phyloP scores from a whole-genome alignment of 805 yeast species.

The Starmera dryadoides region DNA sequence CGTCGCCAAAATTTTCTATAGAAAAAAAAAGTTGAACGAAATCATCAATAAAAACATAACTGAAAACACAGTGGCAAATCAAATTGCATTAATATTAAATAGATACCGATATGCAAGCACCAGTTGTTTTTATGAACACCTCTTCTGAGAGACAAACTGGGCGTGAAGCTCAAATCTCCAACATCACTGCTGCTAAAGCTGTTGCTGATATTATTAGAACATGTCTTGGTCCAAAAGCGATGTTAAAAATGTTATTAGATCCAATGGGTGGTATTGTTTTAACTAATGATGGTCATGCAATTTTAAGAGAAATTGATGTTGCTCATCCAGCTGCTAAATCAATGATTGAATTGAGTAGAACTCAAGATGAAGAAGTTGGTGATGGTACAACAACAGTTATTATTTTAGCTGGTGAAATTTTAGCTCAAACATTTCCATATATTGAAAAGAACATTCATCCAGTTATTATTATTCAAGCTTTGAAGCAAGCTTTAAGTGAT shows the following conservation, averaged over 20 bases:
- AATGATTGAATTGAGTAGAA: constrained; percentile 93
- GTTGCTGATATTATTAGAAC: constrained; percentile 97
- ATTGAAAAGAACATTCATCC: constrained; percentile 95
- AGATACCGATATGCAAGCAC: constrained; percentile 64
- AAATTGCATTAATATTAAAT: too few relatives aligned
- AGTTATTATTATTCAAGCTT: constrained; percentile 89
- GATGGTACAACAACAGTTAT: constrained; percentile 98
- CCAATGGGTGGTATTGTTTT: constrained; percentile 92
- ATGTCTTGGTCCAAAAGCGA: constrained; percentile 97
- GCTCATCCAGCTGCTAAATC: constrained; percentile 99
- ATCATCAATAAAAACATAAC: too few relatives aligned
- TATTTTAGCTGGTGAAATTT: constrained; percentile 92
- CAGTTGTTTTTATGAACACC: constrained; percentile 80
- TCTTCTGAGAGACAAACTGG: constrained; percentile 92
- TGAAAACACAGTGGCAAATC: too few relatives aligned
- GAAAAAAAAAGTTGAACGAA: too few relatives aligned
- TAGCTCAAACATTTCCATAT: constrained; percentile 92
- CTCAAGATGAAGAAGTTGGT: constrained; percentile 98
- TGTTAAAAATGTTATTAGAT: constrained; percentile 95
- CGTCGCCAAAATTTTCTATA: too few relatives aligned
- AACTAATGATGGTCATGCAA: constrained; percentile 98
- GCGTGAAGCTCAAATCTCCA: constrained; percentile 93
- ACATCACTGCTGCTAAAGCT: constrained; percentile 98
- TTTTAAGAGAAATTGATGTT: constrained; percentile 91
- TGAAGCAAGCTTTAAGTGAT: constrained; percentile 84